Percentiles rank a stretch among this genome's conserved stretches.
Conservation (phyloP, 2,329 filamentous ascomycete species). For the Cordyceps tenuipes region DNA sequence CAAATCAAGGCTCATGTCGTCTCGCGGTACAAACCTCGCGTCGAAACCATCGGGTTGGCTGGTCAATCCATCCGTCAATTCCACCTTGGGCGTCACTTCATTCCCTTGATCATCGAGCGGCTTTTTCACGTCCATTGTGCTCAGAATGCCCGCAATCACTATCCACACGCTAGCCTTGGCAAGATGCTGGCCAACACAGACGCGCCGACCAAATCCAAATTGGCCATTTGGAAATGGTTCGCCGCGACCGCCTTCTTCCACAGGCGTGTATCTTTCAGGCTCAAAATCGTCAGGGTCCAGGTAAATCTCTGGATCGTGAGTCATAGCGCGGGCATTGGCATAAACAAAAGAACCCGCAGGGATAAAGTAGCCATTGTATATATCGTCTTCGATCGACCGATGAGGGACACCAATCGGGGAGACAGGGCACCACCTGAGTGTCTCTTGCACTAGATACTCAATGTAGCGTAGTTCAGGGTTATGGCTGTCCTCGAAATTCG, state of each 20-base stretch:
- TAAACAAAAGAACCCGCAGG: conserved; percentile 42
- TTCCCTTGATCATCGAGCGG: conserved; percentile 26
- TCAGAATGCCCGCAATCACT: conserved; percentile 30
- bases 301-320: conserved; percentile 32
- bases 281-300: conserved; percentile 34
- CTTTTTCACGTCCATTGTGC: conserved; percentile 28
- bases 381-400: conserved; percentile 43
- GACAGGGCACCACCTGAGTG: conserved; percentile 35
- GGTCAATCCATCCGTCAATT: conserved; percentile 21
- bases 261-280: conserved; percentile 34
- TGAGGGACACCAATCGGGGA: conserved; percentile 47
- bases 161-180: conserved; percentile 38
- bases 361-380: conserved; percentile 48
- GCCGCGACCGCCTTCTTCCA: conserved; percentile 28
- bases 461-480: conserved; percentile 32
- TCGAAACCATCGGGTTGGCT: conserved; percentile 20
- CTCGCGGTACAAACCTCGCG: conserved; percentile 19
- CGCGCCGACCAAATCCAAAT: conserved; percentile 45
- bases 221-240: conserved; percentile 39
- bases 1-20: conserved; percentile 9
- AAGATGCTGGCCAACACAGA: conserved; percentile 42
- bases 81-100: conserved; percentile 23
- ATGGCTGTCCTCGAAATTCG: conserved; percentile 34
- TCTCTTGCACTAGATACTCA: conserved; percentile 38
- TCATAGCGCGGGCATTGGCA: conserved; percentile 38